Base-by-base conservation (phyloP, 768 basidiomycete genomes). In the Trametes cubensis region DNA sequence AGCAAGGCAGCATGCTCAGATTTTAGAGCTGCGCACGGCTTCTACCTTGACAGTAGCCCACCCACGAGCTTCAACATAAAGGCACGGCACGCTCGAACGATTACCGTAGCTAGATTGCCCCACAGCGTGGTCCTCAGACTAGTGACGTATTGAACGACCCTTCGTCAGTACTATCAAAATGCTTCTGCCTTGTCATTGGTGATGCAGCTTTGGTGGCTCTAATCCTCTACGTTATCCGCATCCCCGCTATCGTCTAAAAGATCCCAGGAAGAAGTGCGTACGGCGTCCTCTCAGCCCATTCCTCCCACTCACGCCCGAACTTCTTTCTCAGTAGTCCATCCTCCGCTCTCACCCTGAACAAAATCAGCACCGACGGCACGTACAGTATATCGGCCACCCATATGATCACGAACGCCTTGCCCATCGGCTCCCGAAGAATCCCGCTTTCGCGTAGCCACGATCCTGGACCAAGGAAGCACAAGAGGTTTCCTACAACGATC, bases 291-390 rank as follows among this genome's bases (percentile, higher is more conserved):
- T 59, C 39, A 38, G 51, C 65, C 61, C 64, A 68, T 25, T 53
- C 58, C 13, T 67, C 65, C 69, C 69, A 70, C 26, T 68, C 58
- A n/a, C 51, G 38, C 25, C 66, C 63, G 30, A 70, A 70, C 21
- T 57, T 44, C 30, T 61, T 60, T 42, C 41, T 56, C 47, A 70
- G 30, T 44, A 67, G 28, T 21, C 23, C 46, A 30, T 70, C 69
- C 48, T 70, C 69, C 54, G 21, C 58, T 40, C 20, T n/a, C 28
- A 62, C 34, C 30, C 55, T 42, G 21, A 23, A 26, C 23, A 56
- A 55, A 5, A 65, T 30, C 63, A 57, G 53, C 28, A 61, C 46
- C 25, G 23, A 40, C 10, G 59, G 55, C 14, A 58, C 55, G 39
- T 47, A 61, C 14, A 60, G 18, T 46, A 57, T 15, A n/a, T 65